Percentiles rank a stretch among this genome's conserved stretches.
phyloP scores from a whole-genome alignment of 2,329 filamentous ascomycete genomes.

The Talaromyces amestolkiae region DNA sequence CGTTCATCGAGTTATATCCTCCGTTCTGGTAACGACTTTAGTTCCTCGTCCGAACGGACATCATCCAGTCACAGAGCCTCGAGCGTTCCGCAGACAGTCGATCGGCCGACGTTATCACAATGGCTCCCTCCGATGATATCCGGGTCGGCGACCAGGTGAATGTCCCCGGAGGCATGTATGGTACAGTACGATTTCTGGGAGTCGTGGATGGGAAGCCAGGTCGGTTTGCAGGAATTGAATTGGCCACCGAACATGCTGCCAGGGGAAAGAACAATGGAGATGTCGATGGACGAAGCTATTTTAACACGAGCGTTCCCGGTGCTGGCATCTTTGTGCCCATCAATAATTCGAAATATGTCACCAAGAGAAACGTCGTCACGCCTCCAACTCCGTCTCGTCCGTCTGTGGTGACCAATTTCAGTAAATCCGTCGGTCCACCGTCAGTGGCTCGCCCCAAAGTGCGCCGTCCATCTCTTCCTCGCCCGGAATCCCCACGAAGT shows the following conservation, averaged over 20 bases:
- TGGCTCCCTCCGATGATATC: constrained; percentile 52
- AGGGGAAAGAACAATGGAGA: constrained; percentile 95
- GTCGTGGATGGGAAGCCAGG: constrained; percentile 85
- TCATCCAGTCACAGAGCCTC: neutral
- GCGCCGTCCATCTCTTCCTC: constrained; percentile 71
- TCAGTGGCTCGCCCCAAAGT: constrained; percentile 67
- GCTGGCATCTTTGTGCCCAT: constrained; percentile 92
- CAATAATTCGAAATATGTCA: constrained; percentile 64
- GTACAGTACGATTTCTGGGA: constrained; percentile 85
- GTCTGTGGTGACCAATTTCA: constrained; percentile 73
- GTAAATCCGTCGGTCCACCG: constrained; percentile 75
- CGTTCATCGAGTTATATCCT: neutral
- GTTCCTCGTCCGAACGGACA: neutral
- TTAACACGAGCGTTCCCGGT: constrained; percentile 71
- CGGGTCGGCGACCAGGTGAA: constrained; percentile 81
- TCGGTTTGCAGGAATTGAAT: constrained; percentile 86
- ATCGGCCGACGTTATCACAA: constrained; percentile 21
- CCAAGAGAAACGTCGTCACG: constrained; percentile 65
- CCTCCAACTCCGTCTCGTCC: constrained; percentile 67
- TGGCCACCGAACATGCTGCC: constrained; percentile 73
- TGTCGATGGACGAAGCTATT: constrained; percentile 83
- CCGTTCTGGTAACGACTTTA: neutral
- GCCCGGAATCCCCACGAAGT: constrained; percentile 77
- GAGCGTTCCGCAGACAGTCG: neutral
- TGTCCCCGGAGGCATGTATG: constrained; percentile 89